These are phyloP conservation scores for Streptanthus diversifolius DNA, from an alignment of 345 rosid species.

Conservation along the genomic window DNA sequence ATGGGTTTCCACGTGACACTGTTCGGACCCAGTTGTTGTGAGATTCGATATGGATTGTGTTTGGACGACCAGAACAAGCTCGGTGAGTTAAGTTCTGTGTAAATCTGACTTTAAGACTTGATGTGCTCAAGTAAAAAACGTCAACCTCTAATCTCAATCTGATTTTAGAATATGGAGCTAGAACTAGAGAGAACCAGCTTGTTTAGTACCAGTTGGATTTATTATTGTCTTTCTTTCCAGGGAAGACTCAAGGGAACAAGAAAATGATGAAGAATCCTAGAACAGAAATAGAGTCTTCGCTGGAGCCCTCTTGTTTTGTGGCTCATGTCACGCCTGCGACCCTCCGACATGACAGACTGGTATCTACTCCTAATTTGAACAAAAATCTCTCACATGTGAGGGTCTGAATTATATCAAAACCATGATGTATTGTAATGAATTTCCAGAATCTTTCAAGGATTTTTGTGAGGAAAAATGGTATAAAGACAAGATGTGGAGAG, in stretches of 20 bases:
- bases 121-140: neutral
- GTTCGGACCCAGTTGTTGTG: conserved; percentile 8
- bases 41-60: neutral
- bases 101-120: neutral
- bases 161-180: too few relatives aligned
- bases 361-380: neutral
- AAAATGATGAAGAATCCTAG: neutral
- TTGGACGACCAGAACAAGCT: neutral
- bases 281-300: neutral
- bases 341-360: neutral
- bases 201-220: neutral
- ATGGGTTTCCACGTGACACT: neutral
- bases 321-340: neutral
- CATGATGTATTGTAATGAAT: neutral
- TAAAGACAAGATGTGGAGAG: neutral
- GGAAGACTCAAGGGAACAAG: neutral
- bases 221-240: neutral
- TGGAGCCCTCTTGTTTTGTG: neutral
- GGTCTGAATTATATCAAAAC: neutral
- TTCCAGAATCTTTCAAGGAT: neutral
- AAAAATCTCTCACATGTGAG: neutral
- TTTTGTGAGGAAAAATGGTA: neutral
- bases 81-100: neutral
- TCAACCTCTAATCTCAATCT: too few relatives aligned
- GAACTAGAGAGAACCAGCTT: neutral